Evolutionary conservation across 148 eudicot species (phyloP).

Genomic region (Chenopodium suecicum): DNA sequence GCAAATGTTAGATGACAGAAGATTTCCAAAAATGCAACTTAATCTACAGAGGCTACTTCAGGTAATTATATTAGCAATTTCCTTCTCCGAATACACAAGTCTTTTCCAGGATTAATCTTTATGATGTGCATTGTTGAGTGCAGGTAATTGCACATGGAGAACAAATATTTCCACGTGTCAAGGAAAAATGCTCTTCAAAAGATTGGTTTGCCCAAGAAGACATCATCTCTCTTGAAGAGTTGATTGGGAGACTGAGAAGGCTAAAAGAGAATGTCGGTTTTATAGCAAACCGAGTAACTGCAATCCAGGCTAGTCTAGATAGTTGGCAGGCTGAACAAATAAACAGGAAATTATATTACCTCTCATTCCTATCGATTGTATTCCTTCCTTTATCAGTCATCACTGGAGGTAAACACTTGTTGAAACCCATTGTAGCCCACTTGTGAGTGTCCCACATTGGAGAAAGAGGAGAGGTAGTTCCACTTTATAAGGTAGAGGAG

Average conservation of each 20-base stretch:
- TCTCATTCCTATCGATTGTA: conserved; percentile 84
- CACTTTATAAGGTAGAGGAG: no score
- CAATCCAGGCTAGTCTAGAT: conserved; percentile 91
- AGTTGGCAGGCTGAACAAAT: conserved; percentile 98
- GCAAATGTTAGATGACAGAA: conserved; percentile 88
- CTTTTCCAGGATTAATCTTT: conserved; percentile 2
- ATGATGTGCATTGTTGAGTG: conserved; percentile 5
- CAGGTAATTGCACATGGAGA: conserved; percentile 95
- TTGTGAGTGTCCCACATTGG: no score
- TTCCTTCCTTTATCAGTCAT: conserved; percentile 89
- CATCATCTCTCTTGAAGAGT: conserved; percentile 68
- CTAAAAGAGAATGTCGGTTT: conserved; percentile 95
- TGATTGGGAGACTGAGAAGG: conserved; percentile 75
- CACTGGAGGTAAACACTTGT: conserved; percentile 69
- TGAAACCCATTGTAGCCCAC: no score
- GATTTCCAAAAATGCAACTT: conserved; percentile 93
- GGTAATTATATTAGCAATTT: conserved; percentile 41
- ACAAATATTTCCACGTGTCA: conserved; percentile 93
- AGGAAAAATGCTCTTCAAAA: conserved; percentile 75
- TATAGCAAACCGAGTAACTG: conserved; percentile 86
- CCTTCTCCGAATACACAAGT: not conserved
- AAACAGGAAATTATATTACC: conserved; percentile 80
- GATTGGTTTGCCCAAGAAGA: conserved; percentile 76
- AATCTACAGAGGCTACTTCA: conserved; percentile 91
- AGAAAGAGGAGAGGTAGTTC: no score